These are phyloP conservation scores for Carex cristatella DNA, from an alignment of 176 grass and related monocot species.

Conservation along the genomic window DNA sequence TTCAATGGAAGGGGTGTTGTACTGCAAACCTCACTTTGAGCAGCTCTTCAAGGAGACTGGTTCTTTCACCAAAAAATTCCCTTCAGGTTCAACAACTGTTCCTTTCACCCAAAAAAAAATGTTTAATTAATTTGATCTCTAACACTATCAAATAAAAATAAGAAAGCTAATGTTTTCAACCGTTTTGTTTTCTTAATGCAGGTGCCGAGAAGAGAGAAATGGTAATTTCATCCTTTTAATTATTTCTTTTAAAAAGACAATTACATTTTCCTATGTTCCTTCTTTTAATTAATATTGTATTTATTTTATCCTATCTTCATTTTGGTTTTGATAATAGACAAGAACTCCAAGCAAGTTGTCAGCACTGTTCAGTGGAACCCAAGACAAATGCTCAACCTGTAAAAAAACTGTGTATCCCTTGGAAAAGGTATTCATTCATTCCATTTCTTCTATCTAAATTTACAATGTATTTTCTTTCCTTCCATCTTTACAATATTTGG, in stretches of 20 bases:
- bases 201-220: conserved; percentile 44
- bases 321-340: conserved; percentile 38
- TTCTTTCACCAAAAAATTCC: conserved; percentile 58
- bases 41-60: conserved; percentile 68
- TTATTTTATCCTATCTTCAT: neutral
- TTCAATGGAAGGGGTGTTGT: conserved; percentile 72
- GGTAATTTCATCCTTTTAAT: conserved; percentile 16
- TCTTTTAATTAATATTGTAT: conserved; percentile 2
- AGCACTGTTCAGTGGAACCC: conserved; percentile 48
- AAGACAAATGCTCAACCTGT: conserved; percentile 55
- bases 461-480: neutral
- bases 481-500: neutral
- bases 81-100: conserved; percentile 31
- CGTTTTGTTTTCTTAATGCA: conserved; percentile 27
- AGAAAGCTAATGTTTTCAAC: conserved; percentile 17
- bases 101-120: neutral
- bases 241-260: neutral
- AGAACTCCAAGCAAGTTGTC: conserved; percentile 54
- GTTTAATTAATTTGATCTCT: conserved; percentile 9
- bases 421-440: conserved; percentile 44
- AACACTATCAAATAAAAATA: neutral
- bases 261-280: conserved; percentile 1
- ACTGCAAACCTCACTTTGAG: conserved; percentile 77
- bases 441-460: neutral
- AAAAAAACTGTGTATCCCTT: conserved; percentile 56